Percentiles rank a stretch among this genome's conserved stretches.
Evolutionary conservation across 345 rosid genomes (phyloP).

Genomic region (Corchorus olitorius): DNA sequence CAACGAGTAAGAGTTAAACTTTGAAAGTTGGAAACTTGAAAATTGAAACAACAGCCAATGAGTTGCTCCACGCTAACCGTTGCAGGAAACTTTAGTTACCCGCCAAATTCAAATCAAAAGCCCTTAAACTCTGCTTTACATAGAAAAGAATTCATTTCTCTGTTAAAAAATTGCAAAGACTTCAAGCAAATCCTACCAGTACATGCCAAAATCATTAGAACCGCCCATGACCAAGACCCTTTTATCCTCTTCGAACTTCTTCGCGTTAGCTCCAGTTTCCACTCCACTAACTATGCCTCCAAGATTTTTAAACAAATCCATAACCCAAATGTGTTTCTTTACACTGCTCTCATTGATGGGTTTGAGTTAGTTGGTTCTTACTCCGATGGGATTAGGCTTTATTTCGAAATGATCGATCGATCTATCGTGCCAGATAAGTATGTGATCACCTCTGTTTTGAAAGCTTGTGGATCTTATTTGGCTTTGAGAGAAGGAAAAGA

Average conservation of each 20-base stretch:
- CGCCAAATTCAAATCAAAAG: slow-evolving; percentile 21
- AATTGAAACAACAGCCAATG: slow-evolving; percentile 9
- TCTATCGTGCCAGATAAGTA: slow-evolving; percentile 53
- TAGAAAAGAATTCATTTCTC: slow-evolving; percentile 27
- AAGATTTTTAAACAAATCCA: slow-evolving; percentile 43
- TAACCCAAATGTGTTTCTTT: slow-evolving; percentile 54
- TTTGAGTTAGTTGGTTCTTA: slow-evolving; percentile 42
- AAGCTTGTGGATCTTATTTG: slow-evolving; percentile 41
- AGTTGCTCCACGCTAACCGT: slow-evolving; percentile 8
- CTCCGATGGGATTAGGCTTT: slow-evolving; percentile 45
- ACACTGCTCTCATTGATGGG: slow-evolving; percentile 65
- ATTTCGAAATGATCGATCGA: slow-evolving; percentile 41
- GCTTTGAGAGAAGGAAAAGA: slow-evolving; percentile 40
- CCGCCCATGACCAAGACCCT: slow-evolving; percentile 46
- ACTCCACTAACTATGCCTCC: slow-evolving; percentile 47
- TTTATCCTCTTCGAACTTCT: slow-evolving; percentile 62
- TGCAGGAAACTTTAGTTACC: slow-evolving; percentile 16
- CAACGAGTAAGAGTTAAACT: neutral
- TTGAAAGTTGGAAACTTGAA: neutral
- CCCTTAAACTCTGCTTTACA: neutral
- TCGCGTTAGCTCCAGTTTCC: slow-evolving; percentile 45
- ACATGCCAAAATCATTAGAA: slow-evolving; percentile 52
- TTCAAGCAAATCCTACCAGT: slow-evolving; percentile 33
- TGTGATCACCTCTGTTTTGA: slow-evolving; percentile 49
- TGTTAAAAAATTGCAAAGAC: slow-evolving; percentile 37